Evolutionary conservation across 2,329 filamentous ascomycete genomes (phyloP).

Genomic region (Ploettnerulaceae sp.): DNA sequence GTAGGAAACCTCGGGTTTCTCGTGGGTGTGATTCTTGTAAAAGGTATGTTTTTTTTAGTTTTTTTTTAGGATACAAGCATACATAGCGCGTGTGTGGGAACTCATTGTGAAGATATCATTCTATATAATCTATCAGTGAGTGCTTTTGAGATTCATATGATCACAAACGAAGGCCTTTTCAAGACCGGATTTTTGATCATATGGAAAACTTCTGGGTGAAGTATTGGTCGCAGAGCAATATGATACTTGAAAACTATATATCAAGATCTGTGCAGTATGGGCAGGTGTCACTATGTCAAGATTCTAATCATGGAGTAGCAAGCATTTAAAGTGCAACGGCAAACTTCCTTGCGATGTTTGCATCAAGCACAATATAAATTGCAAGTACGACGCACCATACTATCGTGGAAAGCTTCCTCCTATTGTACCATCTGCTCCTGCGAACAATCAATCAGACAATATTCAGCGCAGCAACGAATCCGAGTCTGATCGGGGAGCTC

Average conservation of each 20-base stretch:
- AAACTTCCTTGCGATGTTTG: slow-evolving; percentile 15
- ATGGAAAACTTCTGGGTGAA: too few species aligned
- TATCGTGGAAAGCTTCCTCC: slow-evolving; percentile 14
- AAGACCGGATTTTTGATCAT: neutral
- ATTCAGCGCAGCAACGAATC: neutral
- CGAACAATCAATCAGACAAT: neutral
- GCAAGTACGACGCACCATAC: slow-evolving; percentile 12
- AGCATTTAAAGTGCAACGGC: slow-evolving; percentile 15
- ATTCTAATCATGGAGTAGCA: slow-evolving; percentile 6
- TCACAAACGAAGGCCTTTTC: neutral
- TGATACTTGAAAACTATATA: too few species aligned
- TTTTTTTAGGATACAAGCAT: too few species aligned
- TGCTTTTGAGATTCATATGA: too few species aligned
- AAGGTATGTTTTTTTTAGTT: neutral
- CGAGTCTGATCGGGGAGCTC: neutral
- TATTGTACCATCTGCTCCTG: slow-evolving; percentile 3
- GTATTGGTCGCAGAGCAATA: too few species aligned
- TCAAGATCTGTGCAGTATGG: too few species aligned
- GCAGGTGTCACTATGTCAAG: too few species aligned
- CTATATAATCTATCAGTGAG: too few species aligned
- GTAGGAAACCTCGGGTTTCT: slow-evolving; percentile 10
- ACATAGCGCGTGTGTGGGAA: neutral
- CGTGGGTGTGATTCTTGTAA: slow-evolving; percentile 17
- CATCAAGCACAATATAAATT: slow-evolving; percentile 10
- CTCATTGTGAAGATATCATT: too few species aligned